phyloP scores from a whole-genome alignment of 331 rosid genomes.

The Cucumis variabilis region DNA sequence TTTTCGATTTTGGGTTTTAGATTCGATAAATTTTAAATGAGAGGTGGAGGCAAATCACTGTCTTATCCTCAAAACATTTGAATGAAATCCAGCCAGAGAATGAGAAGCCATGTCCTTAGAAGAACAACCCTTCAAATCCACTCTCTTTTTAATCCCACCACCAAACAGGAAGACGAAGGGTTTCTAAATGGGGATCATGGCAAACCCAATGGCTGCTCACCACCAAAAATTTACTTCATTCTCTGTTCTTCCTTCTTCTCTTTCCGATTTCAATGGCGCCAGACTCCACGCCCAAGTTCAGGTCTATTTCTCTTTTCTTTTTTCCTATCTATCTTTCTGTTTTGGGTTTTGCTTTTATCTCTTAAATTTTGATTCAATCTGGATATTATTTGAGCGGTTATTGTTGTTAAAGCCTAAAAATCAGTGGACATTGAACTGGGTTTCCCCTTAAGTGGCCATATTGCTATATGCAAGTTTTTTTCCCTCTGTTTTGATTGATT shows the following conservation, averaged over 20 bases:
- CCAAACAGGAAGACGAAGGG: not conserved
- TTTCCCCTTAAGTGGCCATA: not conserved
- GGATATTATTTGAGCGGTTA: not conserved
- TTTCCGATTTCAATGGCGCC: slow-evolving; percentile 81
- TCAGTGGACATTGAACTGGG: not conserved
- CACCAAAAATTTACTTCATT: slow-evolving; percentile 71
- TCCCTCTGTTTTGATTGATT: slow-evolving; percentile 12
- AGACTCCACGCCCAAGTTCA: slow-evolving; percentile 77
- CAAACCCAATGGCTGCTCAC: slow-evolving; percentile 62
- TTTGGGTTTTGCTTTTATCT: not conserved
- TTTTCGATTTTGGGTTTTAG: not conserved
- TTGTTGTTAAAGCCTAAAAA: not conserved
- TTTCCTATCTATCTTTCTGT: not conserved
- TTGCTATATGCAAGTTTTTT: not conserved
- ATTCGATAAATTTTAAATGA: not conserved
- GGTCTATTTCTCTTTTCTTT: slow-evolving; percentile 47
- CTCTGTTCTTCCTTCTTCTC: slow-evolving; percentile 86
- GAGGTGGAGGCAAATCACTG: slow-evolving; percentile 51
- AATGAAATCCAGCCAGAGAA: slow-evolving; percentile 42
- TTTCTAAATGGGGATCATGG: slow-evolving; percentile 58
- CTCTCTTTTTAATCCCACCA: slow-evolving; percentile 32
- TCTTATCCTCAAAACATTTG: slow-evolving; percentile 64
- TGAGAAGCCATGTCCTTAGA: slow-evolving; percentile 27
- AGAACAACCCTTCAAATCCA: slow-evolving; percentile 35
- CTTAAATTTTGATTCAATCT: not conserved